Base-by-base conservation (phyloP, 1,284 basidiomycete genomes). In the Ustilago cynodontis region DNA sequence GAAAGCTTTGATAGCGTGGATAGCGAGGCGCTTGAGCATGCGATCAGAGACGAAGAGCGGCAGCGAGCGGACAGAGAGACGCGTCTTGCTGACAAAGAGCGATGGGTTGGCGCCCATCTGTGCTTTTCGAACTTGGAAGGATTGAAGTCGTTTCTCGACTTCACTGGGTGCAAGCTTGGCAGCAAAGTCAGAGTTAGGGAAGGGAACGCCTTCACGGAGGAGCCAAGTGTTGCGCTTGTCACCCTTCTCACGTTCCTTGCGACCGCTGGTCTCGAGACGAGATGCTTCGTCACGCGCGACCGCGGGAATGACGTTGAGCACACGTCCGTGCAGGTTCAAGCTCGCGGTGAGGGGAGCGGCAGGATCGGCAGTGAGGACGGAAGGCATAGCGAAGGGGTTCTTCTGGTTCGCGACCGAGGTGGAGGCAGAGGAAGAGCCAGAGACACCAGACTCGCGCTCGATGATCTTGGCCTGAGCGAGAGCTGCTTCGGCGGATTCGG, bases 181-280 rank as follows among this genome's bases (percentile, higher is more conserved):
- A 1, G 73, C 74, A 37, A 85, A 71, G 4, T 78, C 61, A 10
- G 78, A 74, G 26, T 80, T 78, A 18, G 84, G 83, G 28, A 86
- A 72, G 0, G 84, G 84, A 9, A 86, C 84, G 24, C 85, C 97
- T 90, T 99, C 97, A 24, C 94, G 91, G 82, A 99, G 90, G 59
- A 99, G 90, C 87, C 98, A 98, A 79, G 97, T 91, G 86, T 98
- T 98, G 22, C 96, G 90, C 87, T 97, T 97, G 87, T 99, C 97
- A 1, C 92, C 92, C 86, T 95, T 95, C 86, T 95, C 92, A 57
- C 94, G 89, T 24, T 83, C 80, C 61, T 90, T 89, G 79, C 91
- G 90, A 82, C 96, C 94, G 28, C 92, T 93, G 72, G 96, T 94
- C 81, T 93, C 93, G 53, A 98, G 89, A 85, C 92, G 92, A 3